A percentile compares a stretch with the other conserved stretches of the same genome.
phyloP scores from a whole-genome alignment of 108 stramenopile species.

The Seminavis robusta region DNA sequence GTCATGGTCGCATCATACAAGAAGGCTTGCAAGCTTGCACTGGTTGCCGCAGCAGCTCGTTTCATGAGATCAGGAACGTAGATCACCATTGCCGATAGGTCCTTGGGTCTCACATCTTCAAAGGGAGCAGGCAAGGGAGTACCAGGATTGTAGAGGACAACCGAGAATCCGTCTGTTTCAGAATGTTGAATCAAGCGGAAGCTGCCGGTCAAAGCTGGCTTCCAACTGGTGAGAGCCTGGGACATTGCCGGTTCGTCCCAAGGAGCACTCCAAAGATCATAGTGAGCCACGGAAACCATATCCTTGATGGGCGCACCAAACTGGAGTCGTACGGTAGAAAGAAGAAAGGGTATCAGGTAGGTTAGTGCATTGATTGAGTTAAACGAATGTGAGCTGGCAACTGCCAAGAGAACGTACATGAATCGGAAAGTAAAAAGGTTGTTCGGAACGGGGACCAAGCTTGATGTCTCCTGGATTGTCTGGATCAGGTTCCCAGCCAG shows the following conservation, averaged over 20 bases:
- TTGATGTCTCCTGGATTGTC: neutral
- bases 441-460: neutral
- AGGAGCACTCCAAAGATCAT: constrained; percentile 1
- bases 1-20: neutral
- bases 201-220: neutral
- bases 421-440: constrained; percentile 13
- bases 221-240: neutral
- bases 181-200: neutral
- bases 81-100: neutral
- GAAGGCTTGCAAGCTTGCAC: neutral
- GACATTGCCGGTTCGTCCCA: neutral
- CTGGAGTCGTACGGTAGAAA: too few species aligned
- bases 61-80: neutral
- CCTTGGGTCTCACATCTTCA: neutral
- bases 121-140: too few species aligned
- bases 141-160: neutral
- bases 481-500: neutral
- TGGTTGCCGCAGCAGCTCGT: neutral
- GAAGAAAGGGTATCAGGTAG: too few species aligned
- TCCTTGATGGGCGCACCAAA: constrained; percentile 6
- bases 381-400: too few species aligned
- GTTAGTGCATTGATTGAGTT: too few species aligned
- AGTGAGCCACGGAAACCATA: neutral
- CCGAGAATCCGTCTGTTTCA: neutral
- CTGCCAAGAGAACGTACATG: too few species aligned